A percentile compares a stretch with the other conserved stretches of the same genome.
Evolutionary conservation across 2,329 filamentous ascomycete genomes (phyloP).

Genomic region (Zasmidium cellare): DNA sequence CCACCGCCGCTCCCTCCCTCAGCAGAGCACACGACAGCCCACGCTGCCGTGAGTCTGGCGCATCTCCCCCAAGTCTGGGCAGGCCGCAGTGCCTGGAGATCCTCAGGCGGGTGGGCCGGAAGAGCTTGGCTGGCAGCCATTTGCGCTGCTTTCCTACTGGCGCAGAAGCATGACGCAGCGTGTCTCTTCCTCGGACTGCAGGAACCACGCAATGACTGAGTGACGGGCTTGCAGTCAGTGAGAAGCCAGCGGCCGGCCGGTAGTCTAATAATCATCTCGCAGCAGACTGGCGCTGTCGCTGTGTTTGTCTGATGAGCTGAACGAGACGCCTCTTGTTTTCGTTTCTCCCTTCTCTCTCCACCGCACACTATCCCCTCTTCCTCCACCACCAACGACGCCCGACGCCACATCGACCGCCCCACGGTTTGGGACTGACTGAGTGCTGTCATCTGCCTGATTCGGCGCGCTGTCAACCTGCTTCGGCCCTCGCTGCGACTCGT

Average conservation of each 20-base stretch:
- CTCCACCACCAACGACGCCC: background rate
- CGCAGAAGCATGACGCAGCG: background rate
- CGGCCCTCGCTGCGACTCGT: background rate
- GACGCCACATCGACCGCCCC: background rate
- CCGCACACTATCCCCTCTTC: no score
- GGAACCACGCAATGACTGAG: background rate
- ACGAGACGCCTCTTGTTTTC: background rate
- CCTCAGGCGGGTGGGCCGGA: background rate
- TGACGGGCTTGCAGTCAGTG: no score
- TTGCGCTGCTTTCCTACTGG: constrained; percentile 1
- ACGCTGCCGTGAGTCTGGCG: no score
- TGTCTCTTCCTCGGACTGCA: background rate
- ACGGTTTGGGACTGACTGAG: background rate
- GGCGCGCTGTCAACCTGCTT: background rate
- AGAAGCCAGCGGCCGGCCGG: background rate
- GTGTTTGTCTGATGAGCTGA: background rate
- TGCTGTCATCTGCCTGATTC: background rate
- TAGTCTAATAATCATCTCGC: background rate
- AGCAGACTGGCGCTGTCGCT: background rate
- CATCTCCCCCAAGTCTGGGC: no score
- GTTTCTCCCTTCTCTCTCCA: background rate
- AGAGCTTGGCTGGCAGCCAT: background rate
- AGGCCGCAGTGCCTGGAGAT: background rate
- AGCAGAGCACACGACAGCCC: background rate
- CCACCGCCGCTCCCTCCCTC: no score